Conservation (phyloP, 768 basidiomycete species). For the Pleurotus tuoliensis region DNA sequence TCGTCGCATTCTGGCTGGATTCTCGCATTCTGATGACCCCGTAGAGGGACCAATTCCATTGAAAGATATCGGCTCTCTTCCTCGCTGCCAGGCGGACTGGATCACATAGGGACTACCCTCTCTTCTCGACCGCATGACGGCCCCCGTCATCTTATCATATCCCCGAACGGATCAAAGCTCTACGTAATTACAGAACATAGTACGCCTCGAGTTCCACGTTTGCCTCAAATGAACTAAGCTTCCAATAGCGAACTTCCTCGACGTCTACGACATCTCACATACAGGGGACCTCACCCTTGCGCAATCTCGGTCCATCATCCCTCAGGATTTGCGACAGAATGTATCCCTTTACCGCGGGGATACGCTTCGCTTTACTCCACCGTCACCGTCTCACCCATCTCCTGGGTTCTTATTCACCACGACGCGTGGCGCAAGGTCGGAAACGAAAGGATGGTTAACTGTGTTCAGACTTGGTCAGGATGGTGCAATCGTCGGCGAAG, state of each 20-base stretch:
- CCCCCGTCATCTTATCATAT: conserved; percentile 48
- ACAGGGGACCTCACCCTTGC: conserved; percentile 13
- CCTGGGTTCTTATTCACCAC: conserved; percentile 42
- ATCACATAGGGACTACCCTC: conserved; percentile 30
- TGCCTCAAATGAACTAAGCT: not conserved
- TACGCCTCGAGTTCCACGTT: conserved; percentile 11
- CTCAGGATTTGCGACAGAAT: conserved; percentile 13
- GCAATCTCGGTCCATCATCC: conserved; percentile 21
- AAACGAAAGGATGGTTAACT: conserved; percentile 37
- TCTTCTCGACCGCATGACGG: conserved; percentile 45
- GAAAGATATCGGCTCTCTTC: conserved; percentile 33
- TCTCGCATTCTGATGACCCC: not conserved
- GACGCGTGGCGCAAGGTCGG: conserved; percentile 37
- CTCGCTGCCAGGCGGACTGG: conserved; percentile 23
- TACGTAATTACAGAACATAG: conserved; percentile 54
- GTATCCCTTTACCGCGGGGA: conserved; percentile 35
- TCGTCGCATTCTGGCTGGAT: not conserved
- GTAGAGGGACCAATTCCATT: conserved; percentile 37
- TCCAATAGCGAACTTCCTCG: conserved; percentile 42
- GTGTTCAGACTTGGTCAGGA: conserved; percentile 36
- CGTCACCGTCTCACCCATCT: conserved; percentile 28
- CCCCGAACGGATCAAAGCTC: conserved; percentile 46
- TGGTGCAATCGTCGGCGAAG: conserved; percentile 21
- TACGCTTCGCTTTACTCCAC: conserved; percentile 39
- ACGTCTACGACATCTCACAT: conserved; percentile 34